Evolutionary conservation across 305 asterid genomes (phyloP).

Genomic region (Rubia peregrina): DNA sequence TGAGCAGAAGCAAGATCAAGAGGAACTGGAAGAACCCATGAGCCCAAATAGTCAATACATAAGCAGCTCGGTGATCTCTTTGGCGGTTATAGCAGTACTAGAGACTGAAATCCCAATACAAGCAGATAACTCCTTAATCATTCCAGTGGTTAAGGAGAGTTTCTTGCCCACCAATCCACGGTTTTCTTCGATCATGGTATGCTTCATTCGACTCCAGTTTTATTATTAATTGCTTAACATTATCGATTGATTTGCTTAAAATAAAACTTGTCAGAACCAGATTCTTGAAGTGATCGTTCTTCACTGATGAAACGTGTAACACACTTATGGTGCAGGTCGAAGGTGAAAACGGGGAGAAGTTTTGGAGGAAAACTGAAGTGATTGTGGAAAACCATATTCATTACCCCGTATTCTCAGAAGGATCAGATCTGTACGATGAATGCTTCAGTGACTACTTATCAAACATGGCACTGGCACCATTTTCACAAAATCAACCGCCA

Average conservation of each 20-base stretch:
- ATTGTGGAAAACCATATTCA: slow-evolving; percentile 38
- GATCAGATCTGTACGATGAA: slow-evolving; percentile 39
- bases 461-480: slow-evolving; percentile 34
- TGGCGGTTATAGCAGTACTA: slow-evolving; percentile 45
- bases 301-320: too few relatives aligned
- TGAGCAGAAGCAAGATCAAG: slow-evolving; percentile 15
- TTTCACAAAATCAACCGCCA: slow-evolving; percentile 47
- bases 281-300: too few relatives aligned
- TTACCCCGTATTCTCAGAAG: slow-evolving; percentile 29
- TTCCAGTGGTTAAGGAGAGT: slow-evolving; percentile 23
- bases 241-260: too few relatives aligned
- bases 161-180: slow-evolving; percentile 62
- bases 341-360: slow-evolving; percentile 42
- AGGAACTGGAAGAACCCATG: slow-evolving; percentile 35
- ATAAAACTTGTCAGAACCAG: too few relatives aligned
- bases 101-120: slow-evolving; percentile 40
- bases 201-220: too few relatives aligned
- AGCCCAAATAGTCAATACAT: slow-evolving; percentile 79
- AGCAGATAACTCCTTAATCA: slow-evolving; percentile 31
- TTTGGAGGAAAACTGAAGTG: slow-evolving; percentile 64
- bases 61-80: slow-evolving; percentile 62
- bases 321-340: not conserved
- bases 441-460: slow-evolving; percentile 43
- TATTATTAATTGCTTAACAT: not conserved
- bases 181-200: slow-evolving; percentile 75